These are phyloP conservation scores for Zea mays DNA, from an alignment of 176 grass and related monocot genomes.

Conservation along the genomic window DNA sequence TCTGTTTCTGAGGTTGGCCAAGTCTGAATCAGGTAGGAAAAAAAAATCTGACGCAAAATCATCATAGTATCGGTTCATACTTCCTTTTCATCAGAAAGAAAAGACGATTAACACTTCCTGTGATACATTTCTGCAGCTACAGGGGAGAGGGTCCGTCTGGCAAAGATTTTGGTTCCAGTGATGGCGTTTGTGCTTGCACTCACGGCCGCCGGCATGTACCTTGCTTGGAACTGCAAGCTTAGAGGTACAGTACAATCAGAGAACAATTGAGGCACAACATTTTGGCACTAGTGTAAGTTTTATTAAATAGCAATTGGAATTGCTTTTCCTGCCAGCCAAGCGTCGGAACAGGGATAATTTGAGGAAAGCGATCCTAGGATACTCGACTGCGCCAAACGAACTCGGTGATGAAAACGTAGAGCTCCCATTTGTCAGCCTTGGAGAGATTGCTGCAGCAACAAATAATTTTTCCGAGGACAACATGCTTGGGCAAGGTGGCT, in stretches of 20 bases:
- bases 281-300: not conserved
- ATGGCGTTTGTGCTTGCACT: not conserved
- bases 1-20: not conserved
- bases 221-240: conserved; percentile 8
- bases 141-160: not conserved
- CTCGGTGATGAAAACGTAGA: conserved; percentile 39
- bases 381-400: not conserved
- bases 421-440: conserved; percentile 48
- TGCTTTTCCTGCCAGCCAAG: not conserved
- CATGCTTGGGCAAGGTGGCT: conserved; percentile 51
- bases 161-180: not conserved
- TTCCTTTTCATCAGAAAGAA: not conserved
- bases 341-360: not conserved
- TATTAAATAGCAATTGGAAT: not conserved
- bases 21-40: not conserved
- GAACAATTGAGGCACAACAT: not conserved
- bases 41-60: no score
- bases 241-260: not conserved
- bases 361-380: not conserved
- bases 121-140: not conserved
- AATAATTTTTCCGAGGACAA: conserved; percentile 43
- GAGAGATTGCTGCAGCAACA: conserved; percentile 41
- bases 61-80: not conserved
- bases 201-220: not conserved
- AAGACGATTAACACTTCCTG: not conserved